These are phyloP conservation scores for Wickerhamomyces hampshirensis DNA, from an alignment of 805 yeast genomes.

Conservation along the genomic window DNA sequence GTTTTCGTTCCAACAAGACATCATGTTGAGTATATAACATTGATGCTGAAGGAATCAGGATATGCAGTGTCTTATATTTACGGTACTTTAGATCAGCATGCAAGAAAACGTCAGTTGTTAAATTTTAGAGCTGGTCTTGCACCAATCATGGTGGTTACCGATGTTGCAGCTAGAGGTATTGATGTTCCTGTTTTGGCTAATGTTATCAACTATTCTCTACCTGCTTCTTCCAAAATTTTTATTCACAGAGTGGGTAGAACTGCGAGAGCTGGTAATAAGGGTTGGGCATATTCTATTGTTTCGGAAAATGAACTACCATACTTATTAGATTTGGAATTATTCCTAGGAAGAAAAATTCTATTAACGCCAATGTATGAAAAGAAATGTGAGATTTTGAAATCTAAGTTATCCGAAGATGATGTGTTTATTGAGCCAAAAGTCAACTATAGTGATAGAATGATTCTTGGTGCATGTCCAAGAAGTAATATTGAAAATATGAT, in stretches of 20 bases:
- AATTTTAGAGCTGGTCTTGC: constrained; percentile 84
- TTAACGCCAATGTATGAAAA: constrained; percentile 66
- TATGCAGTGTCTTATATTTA: constrained; percentile 86
- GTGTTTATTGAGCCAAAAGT: constrained; percentile 51
- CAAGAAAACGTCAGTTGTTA: constrained; percentile 83
- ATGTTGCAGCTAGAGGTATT: constrained; percentile 98
- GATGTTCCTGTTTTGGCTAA: constrained; percentile 96
- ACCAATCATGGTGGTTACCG: constrained; percentile 89
- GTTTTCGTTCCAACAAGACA: constrained; percentile 96
- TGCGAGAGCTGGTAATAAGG: constrained; percentile 97
- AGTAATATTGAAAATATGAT: constrained; percentile 59
- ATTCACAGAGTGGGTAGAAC: constrained; percentile 98
- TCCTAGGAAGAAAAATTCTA: constrained; percentile 77
- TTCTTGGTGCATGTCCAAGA: constrained; percentile 82
- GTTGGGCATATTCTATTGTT: constrained; percentile 95
- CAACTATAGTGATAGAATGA: constrained; percentile 69
- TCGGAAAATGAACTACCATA: constrained; percentile 86
- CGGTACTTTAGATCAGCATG: constrained; percentile 92
- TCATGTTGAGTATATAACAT: constrained; percentile 88
- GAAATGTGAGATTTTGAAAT: constrained; percentile 47
- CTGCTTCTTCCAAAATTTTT: constrained; percentile 89
- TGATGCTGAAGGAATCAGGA: constrained; percentile 68
- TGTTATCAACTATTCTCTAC: constrained; percentile 86
- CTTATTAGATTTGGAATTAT: constrained; percentile 81
- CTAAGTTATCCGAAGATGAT: constrained; percentile 32